Base-by-base conservation (phyloP, 2,329 filamentous ascomycete genomes). In the Curvularia sp. region DNA sequence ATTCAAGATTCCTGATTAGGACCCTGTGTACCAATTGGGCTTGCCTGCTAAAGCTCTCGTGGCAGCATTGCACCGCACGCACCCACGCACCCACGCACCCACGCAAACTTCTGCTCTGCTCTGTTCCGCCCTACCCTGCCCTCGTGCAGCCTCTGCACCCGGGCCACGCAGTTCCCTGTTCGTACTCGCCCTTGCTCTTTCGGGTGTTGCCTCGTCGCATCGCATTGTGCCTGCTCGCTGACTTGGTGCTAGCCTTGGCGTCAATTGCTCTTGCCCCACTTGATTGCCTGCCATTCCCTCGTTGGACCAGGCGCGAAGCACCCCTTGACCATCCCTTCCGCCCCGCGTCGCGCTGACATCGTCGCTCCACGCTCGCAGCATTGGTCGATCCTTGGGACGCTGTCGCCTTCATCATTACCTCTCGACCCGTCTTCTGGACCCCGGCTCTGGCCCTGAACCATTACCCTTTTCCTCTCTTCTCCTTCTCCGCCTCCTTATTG, bases 31-130 rank as follows among this genome's bases (percentile, higher is more conserved):
- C 64, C 62, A 61, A 58, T 43, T 57, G 49, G 33, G 26, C 39
- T 33, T 15, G 52, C 24, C 15, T 26, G 24, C 39, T 9, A 50
- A 48, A 28, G n/a, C 28, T 20, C 26, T 31, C 26, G 28, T 55
- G 58, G 61, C 59, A 58, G 59, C 58, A 68, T 73, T 75, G 74
- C 74, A 75, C 73, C 73, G 71, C 71, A 73, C 53, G 71, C 70
- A 48, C 53, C 68, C 67, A n/a, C 15, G 71, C 70, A 48, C 53
- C 68, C 67, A n/a, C 15, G 4, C 28, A 31, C 28, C 7, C 28
- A 31, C 28, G 28, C 28, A 31, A 31, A 9, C 49, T 53, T 46
- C 33, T 58, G 56, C 53, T 18, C 18, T 18, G 18, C 18, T 18
- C 18, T 18, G 18, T 18, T 18, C 18, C 18, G 18, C 18, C 18